Evolutionary conservation across 1,139 yeast species (phyloP), one percentile per base, ranked within the genome.

Genomic region (Hansenula lynferdii): DNA sequence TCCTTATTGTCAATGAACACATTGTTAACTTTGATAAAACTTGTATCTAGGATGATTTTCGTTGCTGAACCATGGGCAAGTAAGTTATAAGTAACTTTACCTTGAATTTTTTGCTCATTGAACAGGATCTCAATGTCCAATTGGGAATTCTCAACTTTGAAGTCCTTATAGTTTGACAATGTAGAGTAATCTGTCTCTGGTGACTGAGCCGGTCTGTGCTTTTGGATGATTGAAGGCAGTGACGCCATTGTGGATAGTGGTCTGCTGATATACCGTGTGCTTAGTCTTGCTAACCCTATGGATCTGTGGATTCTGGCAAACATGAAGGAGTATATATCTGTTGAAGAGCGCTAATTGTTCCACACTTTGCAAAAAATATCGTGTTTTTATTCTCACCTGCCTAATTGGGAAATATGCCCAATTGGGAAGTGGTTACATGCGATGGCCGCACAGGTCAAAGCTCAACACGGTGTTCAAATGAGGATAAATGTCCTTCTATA

Each of bases 121-220:
- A 90, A 89, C 40, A 70, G 61, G 15, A 89, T 70, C 14, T 69
- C 64, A 40, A 84, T 62, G 43, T 70, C 64, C 39, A 87, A 64
- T 6, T 56, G 57, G 1, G 94, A 80, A 43, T 71, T 62, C 16
- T 58, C 50, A 24, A 85, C 72, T 8, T 62, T 51, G 54, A 84
- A 82, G 34, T 66, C 54, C 25, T 53, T 52, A 61, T 85, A 87
- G 59, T 83, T 85, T 37, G 96, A 86, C 21, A 73, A 64, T 6
- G 96, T 85, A 15, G 92, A 81, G 19, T 85, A 82, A 59, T 86
- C 96, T 10, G 54, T 44, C 50, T 80, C 86, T 1, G 87, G 56
- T 2, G 49, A 41, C 6, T 29, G 19, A 14, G 34, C 11, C 10
- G 56, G 56, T 45, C 54, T 48, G 30, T 44, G 42, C 12, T 35